Evolutionary conservation across 352 stramenopile genomes (phyloP).

Genomic region (Elongisporangium undulatum): DNA sequence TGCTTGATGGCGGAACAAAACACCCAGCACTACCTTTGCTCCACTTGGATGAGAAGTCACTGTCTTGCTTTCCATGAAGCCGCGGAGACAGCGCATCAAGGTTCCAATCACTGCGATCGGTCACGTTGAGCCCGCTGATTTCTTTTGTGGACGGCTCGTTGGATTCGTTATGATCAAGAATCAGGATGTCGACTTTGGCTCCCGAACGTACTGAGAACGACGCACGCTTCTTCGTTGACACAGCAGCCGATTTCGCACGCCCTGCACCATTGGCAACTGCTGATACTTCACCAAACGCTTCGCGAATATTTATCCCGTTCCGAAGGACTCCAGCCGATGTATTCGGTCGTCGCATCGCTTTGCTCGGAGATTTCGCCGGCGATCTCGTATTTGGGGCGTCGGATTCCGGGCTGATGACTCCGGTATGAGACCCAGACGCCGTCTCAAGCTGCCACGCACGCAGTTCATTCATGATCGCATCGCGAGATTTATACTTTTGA

Average conservation of each 20-base stretch:
- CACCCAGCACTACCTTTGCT: not conserved
- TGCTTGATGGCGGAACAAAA: not conserved
- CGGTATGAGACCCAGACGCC: slow-evolving; percentile 27
- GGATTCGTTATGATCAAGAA: not conserved
- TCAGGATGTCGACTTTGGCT: not conserved
- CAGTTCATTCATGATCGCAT: slow-evolving; percentile 62
- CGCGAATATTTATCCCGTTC: slow-evolving; percentile 27
- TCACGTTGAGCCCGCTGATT: not conserved
- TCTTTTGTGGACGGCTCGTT: not conserved
- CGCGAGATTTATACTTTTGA: slow-evolving; percentile 52
- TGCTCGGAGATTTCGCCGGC: slow-evolving; percentile 4
- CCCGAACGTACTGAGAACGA: slow-evolving; percentile 1
- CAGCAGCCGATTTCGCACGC: not conserved
- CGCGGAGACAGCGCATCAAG: slow-evolving; percentile 49
- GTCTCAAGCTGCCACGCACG: slow-evolving; percentile 65
- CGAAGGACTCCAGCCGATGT: slow-evolving; percentile 47
- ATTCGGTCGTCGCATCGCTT: slow-evolving; percentile 31
- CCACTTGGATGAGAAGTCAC: not conserved
- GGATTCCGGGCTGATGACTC: slow-evolving; percentile 15
- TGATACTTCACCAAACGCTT: slow-evolving; percentile 53
- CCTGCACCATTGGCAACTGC: not conserved
- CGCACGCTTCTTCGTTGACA: not conserved
- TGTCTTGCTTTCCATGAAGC: slow-evolving; percentile 25
- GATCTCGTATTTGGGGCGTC: slow-evolving; percentile 3
- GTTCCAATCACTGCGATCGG: slow-evolving; percentile 38